A percentile compares a stretch with the other conserved stretches of the same genome.
These are phyloP conservation scores for Zangia roseola DNA, from an alignment of 768 basidiomycete species.

Conservation along the genomic window DNA sequence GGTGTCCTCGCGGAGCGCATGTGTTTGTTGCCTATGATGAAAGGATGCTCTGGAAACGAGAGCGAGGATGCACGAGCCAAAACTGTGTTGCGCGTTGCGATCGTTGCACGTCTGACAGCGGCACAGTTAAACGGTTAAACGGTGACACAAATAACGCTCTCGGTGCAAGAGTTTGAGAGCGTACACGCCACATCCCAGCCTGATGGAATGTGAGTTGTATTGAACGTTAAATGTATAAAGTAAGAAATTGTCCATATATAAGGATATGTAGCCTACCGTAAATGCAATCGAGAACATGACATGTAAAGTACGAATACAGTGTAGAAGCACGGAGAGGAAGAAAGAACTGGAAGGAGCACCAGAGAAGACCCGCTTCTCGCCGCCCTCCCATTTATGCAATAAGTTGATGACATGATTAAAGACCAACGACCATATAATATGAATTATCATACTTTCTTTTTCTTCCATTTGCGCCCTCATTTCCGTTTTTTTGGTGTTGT, in stretches of 20 bases:
- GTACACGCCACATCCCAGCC: neutral
- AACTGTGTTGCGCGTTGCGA: slow-evolving; percentile 4
- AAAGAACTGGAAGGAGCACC: slow-evolving; percentile 2
- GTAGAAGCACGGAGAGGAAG: no score
- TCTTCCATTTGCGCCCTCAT: neutral
- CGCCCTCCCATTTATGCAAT: slow-evolving; percentile 16
- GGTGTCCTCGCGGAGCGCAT: no score
- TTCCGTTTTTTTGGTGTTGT: no score
- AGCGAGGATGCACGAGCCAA: neutral
- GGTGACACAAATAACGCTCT: no score
- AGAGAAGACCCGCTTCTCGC: slow-evolving; percentile 17
- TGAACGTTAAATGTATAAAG: neutral
- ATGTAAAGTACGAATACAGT: no score
- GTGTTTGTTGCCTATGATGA: neutral
- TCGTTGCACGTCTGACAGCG: neutral
- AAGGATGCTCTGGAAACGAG: neutral
- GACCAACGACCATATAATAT: neutral
- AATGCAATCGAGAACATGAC: no score
- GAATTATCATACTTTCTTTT: slow-evolving; percentile 15
- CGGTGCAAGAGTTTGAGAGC: neutral
- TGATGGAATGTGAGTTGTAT: neutral
- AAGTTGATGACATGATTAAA: slow-evolving; percentile 21
- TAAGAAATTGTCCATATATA: slow-evolving; percentile 4
- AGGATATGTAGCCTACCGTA: neutral
- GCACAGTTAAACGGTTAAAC: neutral